Conservation (phyloP, 2,329 filamentous ascomycete genomes). For the Myriosclerotinia curreyana region DNA sequence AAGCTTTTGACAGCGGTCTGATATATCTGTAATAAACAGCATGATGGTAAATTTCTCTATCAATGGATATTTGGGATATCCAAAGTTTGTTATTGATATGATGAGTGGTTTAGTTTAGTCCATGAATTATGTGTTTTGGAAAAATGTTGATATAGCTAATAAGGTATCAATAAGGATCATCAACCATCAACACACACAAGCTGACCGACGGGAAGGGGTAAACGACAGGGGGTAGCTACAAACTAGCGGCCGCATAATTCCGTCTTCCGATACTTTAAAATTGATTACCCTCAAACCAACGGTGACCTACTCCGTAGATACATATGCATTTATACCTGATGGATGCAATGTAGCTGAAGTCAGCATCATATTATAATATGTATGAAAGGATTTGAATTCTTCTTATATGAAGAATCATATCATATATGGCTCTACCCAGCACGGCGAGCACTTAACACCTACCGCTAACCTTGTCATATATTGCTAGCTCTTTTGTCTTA, state of each 20-base stretch:
- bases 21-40: constrained; percentile 14
- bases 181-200: too few relatives aligned
- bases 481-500: background rate
- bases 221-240: background rate
- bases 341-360: too few relatives aligned
- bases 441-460: too few relatives aligned
- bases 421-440: too few relatives aligned
- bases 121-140: background rate
- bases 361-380: too few relatives aligned
- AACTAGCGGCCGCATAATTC: constrained; percentile 14
- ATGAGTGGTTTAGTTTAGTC: background rate
- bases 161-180: too few relatives aligned
- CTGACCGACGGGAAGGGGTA: background rate
- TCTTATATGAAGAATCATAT: too few relatives aligned
- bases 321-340: too few relatives aligned
- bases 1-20: constrained; percentile 48
- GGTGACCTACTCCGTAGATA: too few relatives aligned
- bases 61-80: background rate
- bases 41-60: constrained; percentile 17
- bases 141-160: background rate
- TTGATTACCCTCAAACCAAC: too few relatives aligned
- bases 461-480: too few relatives aligned
- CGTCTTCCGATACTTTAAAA: background rate
- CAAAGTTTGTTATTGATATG: background rate
- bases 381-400: too few relatives aligned